These are phyloP conservation scores for Mortierella sp. DNA, from an alignment of 371 early-diverging fungal species.

Conservation along the genomic window DNA sequence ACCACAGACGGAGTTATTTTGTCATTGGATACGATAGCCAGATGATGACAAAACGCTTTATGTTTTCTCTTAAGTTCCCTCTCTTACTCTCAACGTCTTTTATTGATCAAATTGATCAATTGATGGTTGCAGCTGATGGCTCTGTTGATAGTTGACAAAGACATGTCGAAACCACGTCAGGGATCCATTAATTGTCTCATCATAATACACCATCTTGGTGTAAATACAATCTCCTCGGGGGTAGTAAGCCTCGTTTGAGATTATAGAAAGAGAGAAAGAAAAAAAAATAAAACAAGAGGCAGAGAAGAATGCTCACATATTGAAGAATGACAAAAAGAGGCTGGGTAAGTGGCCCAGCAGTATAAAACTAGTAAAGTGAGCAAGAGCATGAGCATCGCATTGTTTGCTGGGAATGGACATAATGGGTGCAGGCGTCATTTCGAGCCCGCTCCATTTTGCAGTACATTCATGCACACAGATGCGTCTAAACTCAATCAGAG, in stretches of 20 bases:
- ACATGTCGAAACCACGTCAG: background rate
- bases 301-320: slow-evolving; percentile 18
- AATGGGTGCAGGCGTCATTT: slow-evolving; percentile 17
- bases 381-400: slow-evolving; percentile 28
- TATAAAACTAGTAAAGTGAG: background rate
- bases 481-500: slow-evolving; percentile 11
- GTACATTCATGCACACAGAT: background rate
- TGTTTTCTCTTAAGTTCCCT: background rate
- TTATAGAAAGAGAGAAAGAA: background rate
- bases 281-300: slow-evolving; percentile 1
- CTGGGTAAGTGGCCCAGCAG: background rate
- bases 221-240: background rate
- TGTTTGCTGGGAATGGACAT: slow-evolving; percentile 45
- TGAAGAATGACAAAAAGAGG: background rate
- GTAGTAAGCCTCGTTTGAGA: background rate
- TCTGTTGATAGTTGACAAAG: background rate
- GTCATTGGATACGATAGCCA: slow-evolving; percentile 1
- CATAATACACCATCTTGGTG: background rate
- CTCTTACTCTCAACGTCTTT: background rate
- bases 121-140: slow-evolving; percentile 6
- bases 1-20: background rate
- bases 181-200: background rate
- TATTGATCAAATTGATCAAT: background rate
- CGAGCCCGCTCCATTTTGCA: slow-evolving; percentile 20
- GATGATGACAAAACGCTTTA: background rate